Evolutionary conservation across 805 yeast species (phyloP).

Genomic region (Kazachstania psychrophila): DNA sequence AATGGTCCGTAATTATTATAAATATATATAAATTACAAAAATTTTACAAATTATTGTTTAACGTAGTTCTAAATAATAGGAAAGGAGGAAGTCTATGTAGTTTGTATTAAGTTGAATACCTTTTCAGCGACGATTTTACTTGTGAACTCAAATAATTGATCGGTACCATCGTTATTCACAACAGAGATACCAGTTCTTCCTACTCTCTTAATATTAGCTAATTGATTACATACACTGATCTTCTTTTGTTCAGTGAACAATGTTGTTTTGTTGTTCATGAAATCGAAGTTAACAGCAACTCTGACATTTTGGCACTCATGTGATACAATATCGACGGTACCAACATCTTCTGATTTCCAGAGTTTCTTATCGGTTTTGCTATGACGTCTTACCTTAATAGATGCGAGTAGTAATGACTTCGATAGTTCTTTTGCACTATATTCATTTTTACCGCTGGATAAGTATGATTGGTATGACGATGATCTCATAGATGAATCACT

Average conservation of each 20-base stretch:
- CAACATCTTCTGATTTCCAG: constrained; percentile 18
- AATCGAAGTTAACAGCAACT: constrained; percentile 14
- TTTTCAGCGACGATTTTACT: constrained; percentile 20
- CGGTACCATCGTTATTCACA: constrained; percentile 7
- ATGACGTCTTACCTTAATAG: constrained; percentile 20
- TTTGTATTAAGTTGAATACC: constrained; percentile 14
- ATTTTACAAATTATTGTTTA: too few species aligned
- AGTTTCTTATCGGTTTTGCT: constrained; percentile 8
- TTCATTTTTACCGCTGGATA: constrained; percentile 1
- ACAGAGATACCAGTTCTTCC: constrained; percentile 25
- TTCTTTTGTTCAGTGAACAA: background rate
- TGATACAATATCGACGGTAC: constrained; percentile 15
- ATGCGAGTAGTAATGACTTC: constrained; percentile 12
- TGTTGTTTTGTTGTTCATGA: constrained; percentile 1
- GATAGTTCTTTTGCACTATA: background rate
- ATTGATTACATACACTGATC: constrained; percentile 7
- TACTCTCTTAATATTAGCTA: constrained; percentile 16
- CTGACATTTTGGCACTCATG: constrained; percentile 14
- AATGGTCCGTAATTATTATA: too few species aligned
- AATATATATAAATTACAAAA: too few species aligned
- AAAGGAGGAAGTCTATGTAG: too few species aligned
- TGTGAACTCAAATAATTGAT: constrained; percentile 22
- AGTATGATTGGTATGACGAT: constrained; percentile 7
- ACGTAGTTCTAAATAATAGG: too few species aligned
- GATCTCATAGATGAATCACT: constrained; percentile 11